Conservation (phyloP, 2,329 filamentous ascomycete genomes). For the Hyphodiscus sp. region DNA sequence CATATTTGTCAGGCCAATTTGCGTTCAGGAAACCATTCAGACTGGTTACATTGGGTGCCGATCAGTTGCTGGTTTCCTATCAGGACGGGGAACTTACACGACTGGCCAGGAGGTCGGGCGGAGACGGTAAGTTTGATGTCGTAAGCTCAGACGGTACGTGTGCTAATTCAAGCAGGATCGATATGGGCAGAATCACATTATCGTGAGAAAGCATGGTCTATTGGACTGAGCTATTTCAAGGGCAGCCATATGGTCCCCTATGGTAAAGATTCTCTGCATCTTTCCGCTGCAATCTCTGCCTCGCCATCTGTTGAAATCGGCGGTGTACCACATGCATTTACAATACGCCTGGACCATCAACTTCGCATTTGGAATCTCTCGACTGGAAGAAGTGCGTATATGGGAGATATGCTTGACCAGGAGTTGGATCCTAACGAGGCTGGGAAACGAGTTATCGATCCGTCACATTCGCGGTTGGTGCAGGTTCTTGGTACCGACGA, state of each 20-base stretch:
- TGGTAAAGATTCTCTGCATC: constrained; percentile 58
- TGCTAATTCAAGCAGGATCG: constrained; percentile 17
- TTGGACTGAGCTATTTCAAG: constrained; percentile 61
- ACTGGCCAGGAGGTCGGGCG: constrained; percentile 54
- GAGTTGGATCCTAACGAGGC: constrained; percentile 59
- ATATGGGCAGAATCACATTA: constrained; percentile 68
- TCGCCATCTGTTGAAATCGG: constrained; percentile 39
- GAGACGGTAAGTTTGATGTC: constrained; percentile 37
- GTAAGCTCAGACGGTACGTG: no score
- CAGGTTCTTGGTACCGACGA: constrained; percentile 57
- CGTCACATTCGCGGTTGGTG: constrained; percentile 70
- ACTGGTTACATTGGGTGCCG: constrained; percentile 64
- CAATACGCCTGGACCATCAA: constrained; percentile 82
- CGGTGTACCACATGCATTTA: constrained; percentile 58
- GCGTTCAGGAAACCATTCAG: constrained; percentile 73
- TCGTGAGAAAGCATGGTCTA: constrained; percentile 65
- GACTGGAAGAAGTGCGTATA: constrained; percentile 70
- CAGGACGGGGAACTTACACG: constrained; percentile 71
- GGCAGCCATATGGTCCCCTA: constrained; percentile 57
- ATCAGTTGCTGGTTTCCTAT: constrained; percentile 73
- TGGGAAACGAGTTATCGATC: constrained; percentile 71
- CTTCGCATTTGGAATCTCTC: constrained; percentile 83
- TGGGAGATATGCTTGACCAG: constrained; percentile 70
- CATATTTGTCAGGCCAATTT: constrained; percentile 67
- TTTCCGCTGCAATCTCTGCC: constrained; percentile 59